Conservation (phyloP, 2,329 filamentous ascomycete species). For the Tolypocladium ovalisporum region DNA sequence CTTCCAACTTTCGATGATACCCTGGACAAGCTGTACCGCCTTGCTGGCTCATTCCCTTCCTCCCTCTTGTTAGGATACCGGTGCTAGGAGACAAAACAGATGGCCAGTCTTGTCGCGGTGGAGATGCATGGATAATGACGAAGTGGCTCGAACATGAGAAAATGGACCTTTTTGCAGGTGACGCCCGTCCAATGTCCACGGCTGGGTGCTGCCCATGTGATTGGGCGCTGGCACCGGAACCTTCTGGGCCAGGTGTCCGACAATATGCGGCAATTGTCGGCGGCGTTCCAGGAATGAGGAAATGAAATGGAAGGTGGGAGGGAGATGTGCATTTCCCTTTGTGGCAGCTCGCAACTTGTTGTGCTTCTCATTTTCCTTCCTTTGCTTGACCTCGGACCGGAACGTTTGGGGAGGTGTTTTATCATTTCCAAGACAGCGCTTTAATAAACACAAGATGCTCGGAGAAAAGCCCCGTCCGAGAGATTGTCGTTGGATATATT, state of each 20-base stretch:
- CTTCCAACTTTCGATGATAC: slow-evolving; percentile 15
- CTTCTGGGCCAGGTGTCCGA: not conserved
- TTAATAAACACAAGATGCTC: not conserved
- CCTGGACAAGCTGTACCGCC: slow-evolving; percentile 8
- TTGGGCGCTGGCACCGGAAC: not conserved
- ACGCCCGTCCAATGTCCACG: not conserved
- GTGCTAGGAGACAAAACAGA: slow-evolving; percentile 7
- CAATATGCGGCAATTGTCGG: not conserved
- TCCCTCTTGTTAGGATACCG: slow-evolving; percentile 9
- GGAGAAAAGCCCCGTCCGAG: not conserved
- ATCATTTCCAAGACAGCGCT: slow-evolving; percentile 1
- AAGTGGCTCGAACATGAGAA: not conserved
- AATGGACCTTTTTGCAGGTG: not conserved
- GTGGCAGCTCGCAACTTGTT: not conserved
- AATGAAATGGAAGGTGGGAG: not conserved
- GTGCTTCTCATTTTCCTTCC: not conserved
- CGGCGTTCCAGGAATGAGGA: not conserved
- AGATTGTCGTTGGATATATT: not conserved
- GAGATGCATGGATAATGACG: not conserved
- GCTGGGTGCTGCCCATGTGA: not conserved
- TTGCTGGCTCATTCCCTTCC: slow-evolving; percentile 6
- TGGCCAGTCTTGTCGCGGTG: not conserved
- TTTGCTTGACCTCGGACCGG: slow-evolving; percentile 5
- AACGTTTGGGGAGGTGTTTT: slow-evolving; percentile 6
- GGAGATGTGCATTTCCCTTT: slow-evolving; percentile 1